phyloP scores from a whole-genome alignment of 805 yeast genomes.

The Wickerhamiella azyma region DNA sequence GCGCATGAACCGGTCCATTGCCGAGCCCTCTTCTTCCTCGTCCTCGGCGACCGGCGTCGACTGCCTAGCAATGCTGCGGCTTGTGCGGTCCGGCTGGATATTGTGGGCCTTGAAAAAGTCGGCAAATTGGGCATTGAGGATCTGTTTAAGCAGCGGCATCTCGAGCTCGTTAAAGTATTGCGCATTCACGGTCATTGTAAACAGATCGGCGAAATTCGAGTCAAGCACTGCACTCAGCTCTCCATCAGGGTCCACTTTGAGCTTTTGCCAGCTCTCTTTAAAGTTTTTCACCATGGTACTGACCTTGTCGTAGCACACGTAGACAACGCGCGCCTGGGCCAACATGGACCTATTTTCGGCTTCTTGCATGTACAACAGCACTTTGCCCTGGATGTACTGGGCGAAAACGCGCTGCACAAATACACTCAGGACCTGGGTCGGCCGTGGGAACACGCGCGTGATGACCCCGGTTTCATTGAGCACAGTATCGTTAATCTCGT shows the following conservation, averaged over 20 bases:
- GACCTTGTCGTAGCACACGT: constrained; percentile 46
- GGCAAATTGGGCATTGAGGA: constrained; percentile 29
- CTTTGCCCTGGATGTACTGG: constrained; percentile 39
- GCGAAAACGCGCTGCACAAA: constrained; percentile 67
- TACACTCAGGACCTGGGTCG: constrained; percentile 51
- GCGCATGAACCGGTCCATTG: constrained; percentile 24
- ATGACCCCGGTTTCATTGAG: constrained; percentile 63
- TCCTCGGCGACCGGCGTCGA: constrained; percentile 8
- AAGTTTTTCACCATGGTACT: constrained; percentile 50
- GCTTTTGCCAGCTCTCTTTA: constrained; percentile 38
- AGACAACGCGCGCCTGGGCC: constrained; percentile 64
- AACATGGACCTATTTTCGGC: constrained; percentile 51
- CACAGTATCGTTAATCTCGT: constrained; percentile 44
- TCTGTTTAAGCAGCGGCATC: constrained; percentile 11
- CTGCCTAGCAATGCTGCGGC: neutral
- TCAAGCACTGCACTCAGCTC: constrained; percentile 42
- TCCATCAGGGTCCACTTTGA: constrained; percentile 27
- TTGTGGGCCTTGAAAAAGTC: constrained; percentile 31
- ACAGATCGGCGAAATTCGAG: constrained; percentile 58
- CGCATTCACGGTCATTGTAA: constrained; percentile 54
- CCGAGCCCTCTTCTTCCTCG: constrained; percentile 22
- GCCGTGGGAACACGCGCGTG: constrained; percentile 54
- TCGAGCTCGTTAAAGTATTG: constrained; percentile 41
- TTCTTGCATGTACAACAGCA: constrained; percentile 42
- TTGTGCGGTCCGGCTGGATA: constrained; percentile 18